Percentiles rank a stretch among this genome's conserved stretches.
Conservation (phyloP, 2,329 filamentous ascomycete species). For the Drechslerella coelobrocha region DNA sequence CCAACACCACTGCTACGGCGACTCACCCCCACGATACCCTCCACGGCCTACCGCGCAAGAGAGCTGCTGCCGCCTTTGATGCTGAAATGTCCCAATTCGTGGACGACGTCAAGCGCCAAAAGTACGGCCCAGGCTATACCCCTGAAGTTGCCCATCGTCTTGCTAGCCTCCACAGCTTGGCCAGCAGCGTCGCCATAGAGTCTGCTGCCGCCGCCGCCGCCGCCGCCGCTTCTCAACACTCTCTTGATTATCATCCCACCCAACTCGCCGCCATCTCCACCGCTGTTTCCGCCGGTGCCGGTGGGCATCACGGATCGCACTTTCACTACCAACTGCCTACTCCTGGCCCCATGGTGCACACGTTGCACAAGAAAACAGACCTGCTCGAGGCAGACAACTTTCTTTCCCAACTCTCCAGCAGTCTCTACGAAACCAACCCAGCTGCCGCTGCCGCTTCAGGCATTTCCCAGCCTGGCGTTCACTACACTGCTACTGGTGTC, state of each 20-base stretch:
- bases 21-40: conserved; percentile 66
- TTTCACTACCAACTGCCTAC: conserved; percentile 61
- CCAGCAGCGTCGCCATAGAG: conserved; percentile 66
- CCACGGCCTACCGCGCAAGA: conserved; percentile 60
- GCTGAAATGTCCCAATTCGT: conserved; percentile 73
- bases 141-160: conserved; percentile 88
- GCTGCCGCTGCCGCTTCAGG: conserved; percentile 79
- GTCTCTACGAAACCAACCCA: conserved; percentile 90
- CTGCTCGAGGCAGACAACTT: conserved; percentile 92
- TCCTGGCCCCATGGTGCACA: conserved; percentile 71
- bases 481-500: conserved; percentile 43
- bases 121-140: conserved; percentile 89
- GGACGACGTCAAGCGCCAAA: conserved; percentile 85
- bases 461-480: conserved; percentile 42
- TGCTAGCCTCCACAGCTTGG: conserved; percentile 75
- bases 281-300: conserved; percentile 59
- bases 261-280: conserved; percentile 65
- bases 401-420: conserved; percentile 93
- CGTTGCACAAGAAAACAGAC: conserved; percentile 90
- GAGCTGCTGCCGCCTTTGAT: conserved; percentile 37
- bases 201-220: conserved; percentile 56
- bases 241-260: conserved; percentile 64
- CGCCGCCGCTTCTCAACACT: conserved; percentile 16
- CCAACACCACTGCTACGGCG: conserved; percentile 60
- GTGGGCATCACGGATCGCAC: conserved; percentile 59